These are phyloP conservation scores for Symbiodinium natans DNA, from an alignment of 73 alveolate genomes.

Conservation along the genomic window DNA sequence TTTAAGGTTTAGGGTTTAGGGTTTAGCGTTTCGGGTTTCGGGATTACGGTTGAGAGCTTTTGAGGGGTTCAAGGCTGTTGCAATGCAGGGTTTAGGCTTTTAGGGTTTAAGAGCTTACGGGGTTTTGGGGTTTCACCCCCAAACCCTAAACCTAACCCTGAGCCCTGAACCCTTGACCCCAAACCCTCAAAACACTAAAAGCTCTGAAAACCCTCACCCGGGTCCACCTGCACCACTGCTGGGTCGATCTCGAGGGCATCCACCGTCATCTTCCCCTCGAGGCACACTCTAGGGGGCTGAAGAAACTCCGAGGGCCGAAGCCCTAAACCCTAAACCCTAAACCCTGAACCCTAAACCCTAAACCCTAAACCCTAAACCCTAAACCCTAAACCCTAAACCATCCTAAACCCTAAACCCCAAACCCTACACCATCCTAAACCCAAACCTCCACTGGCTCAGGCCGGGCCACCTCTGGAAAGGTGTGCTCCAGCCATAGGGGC, in stretches of 20 bases:
- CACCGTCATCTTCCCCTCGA: neutral
- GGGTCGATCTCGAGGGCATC: conserved; percentile 62
- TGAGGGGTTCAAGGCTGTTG: no score
- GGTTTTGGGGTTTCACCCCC: no score
- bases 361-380: neutral
- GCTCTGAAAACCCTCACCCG: neutral
- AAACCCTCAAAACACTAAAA: no score
- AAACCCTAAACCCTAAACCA: neutral
- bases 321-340: neutral
- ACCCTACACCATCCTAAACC: neutral
- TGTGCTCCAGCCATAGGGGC: conserved; percentile 56
- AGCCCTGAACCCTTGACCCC: neutral
- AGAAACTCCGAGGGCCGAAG: no score
- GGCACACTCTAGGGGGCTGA: no score
- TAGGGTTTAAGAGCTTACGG: no score
- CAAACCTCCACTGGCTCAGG: neutral
- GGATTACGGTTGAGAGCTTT: neutral
- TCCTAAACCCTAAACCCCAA: neutral
- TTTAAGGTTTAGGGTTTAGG: neutral
- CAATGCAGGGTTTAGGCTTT: no score
- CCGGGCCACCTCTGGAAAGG: conserved; percentile 1
- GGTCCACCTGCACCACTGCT: conserved; percentile 12
- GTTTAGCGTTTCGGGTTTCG: neutral
- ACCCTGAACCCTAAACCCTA: neutral
- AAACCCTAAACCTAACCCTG: neutral